Percentiles rank a stretch among this genome's conserved stretches.
Conservation (phyloP, 768 basidiomycete genomes). For the Lactarius deliciosus region DNA sequence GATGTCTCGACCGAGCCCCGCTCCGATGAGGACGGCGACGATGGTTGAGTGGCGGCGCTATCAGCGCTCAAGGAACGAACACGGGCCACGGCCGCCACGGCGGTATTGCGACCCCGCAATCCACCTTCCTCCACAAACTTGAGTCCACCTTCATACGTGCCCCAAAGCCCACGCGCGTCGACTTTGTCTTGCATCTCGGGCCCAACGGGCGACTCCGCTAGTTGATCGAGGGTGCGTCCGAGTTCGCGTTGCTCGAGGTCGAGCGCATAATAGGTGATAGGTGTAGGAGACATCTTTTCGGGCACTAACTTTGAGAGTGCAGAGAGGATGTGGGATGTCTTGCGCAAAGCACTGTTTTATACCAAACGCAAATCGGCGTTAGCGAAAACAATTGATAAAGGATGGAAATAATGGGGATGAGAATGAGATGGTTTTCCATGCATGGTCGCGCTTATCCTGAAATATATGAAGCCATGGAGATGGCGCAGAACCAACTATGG, state of each 20-base stretch:
- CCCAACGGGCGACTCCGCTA: constrained; percentile 65
- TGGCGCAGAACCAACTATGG: not conserved
- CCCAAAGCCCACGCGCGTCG: constrained; percentile 79
- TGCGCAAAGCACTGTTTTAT: constrained; percentile 67
- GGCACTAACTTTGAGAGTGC: constrained; percentile 61
- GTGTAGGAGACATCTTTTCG: constrained; percentile 38
- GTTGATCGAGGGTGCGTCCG: constrained; percentile 68
- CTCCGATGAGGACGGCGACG: constrained; percentile 27
- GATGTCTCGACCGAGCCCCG: constrained; percentile 33
- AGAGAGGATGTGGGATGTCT: constrained; percentile 81
- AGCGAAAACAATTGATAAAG: constrained; percentile 2
- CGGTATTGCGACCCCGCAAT: constrained; percentile 38
- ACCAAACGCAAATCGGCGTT: not conserved
- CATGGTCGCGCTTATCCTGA: not conserved
- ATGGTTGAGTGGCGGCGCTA: constrained; percentile 29
- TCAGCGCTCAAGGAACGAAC: constrained; percentile 43
- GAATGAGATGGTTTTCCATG: not conserved
- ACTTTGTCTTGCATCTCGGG: constrained; percentile 66
- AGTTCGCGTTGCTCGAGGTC: constrained; percentile 90
- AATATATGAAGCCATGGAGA: not conserved
- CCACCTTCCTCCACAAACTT: constrained; percentile 72
- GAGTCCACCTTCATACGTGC: constrained; percentile 88
- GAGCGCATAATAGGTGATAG: constrained; percentile 86
- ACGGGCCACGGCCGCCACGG: constrained; percentile 16
- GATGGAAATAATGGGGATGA: not conserved